Evolutionary conservation across 2,329 filamentous ascomycete genomes (phyloP).

Genomic region (Atkinsonella texensis): DNA sequence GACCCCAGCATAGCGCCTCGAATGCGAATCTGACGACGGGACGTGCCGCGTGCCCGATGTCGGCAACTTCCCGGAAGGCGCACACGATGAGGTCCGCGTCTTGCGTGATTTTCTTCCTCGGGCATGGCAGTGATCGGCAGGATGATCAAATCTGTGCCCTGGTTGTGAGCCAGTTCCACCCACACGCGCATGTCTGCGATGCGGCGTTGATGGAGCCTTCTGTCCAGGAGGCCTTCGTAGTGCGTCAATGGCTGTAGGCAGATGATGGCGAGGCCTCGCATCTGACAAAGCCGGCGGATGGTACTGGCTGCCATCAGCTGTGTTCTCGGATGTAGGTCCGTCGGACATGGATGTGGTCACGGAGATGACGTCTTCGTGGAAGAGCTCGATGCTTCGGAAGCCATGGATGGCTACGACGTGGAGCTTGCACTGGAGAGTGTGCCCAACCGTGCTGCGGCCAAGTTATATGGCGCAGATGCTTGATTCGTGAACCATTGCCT

Average conservation of each 20-base stretch:
- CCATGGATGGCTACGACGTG: constrained; percentile 53
- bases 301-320: constrained; percentile 45
- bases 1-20: constrained; percentile 61
- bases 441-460: constrained; percentile 56
- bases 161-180: constrained; percentile 51
- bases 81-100: constrained; percentile 43
- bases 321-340: constrained; percentile 23
- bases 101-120: constrained; percentile 27
- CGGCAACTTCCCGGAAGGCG: constrained; percentile 54
- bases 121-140: constrained; percentile 62
- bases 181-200: constrained; percentile 55
- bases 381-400: constrained; percentile 61
- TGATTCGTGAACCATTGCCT: constrained; percentile 26
- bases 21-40: constrained; percentile 58
- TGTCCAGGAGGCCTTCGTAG: constrained; percentile 61
- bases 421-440: constrained; percentile 55
- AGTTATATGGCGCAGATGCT: constrained; percentile 70
- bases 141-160: constrained; percentile 61
- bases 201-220: constrained; percentile 41
- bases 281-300: constrained; percentile 44
- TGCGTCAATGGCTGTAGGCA: constrained; percentile 67
- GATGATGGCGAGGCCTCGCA: constrained; percentile 42
- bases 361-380: constrained; percentile 63
- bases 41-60: constrained; percentile 46
- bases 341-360: constrained; percentile 36